Percentiles rank a stretch among this genome's conserved stretches.
phyloP scores from a whole-genome alignment of 148 eudicot species.

The Rhododendron simsii region DNA sequence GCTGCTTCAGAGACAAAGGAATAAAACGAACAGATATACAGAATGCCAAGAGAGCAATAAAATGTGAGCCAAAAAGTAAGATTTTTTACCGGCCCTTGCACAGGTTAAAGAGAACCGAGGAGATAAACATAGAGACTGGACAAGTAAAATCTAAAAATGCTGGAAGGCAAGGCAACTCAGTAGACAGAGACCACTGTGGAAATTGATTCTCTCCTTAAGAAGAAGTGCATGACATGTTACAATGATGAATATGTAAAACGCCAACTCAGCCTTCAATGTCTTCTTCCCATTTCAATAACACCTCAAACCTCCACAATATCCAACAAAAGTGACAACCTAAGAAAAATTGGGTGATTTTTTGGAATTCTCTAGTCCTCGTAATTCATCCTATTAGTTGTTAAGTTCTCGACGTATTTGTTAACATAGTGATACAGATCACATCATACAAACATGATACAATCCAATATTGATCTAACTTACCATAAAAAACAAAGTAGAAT shows the following conservation, averaged over 20 bases:
- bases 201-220: no score
- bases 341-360: neutral
- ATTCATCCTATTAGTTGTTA: neutral
- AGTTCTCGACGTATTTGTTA: neutral
- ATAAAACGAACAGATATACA: neutral
- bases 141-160: neutral
- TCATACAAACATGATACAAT: neutral
- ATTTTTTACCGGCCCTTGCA: neutral
- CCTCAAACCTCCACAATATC: neutral
- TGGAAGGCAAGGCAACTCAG: neutral
- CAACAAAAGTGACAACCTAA: neutral
- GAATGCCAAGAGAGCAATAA: neutral
- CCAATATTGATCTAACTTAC: neutral
- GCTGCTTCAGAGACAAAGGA: slow-evolving; percentile 1
- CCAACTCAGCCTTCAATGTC: neutral
- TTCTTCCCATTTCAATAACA: neutral
- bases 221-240: no score
- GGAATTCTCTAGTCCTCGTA: neutral
- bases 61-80: neutral
- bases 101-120: neutral
- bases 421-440: neutral
- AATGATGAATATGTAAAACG: no score
- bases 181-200: neutral
- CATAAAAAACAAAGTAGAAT: neutral
- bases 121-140: neutral